These are phyloP conservation scores for Macrophomina phaseolina DNA, from an alignment of 2,329 filamentous ascomycete species.

Conservation along the genomic window DNA sequence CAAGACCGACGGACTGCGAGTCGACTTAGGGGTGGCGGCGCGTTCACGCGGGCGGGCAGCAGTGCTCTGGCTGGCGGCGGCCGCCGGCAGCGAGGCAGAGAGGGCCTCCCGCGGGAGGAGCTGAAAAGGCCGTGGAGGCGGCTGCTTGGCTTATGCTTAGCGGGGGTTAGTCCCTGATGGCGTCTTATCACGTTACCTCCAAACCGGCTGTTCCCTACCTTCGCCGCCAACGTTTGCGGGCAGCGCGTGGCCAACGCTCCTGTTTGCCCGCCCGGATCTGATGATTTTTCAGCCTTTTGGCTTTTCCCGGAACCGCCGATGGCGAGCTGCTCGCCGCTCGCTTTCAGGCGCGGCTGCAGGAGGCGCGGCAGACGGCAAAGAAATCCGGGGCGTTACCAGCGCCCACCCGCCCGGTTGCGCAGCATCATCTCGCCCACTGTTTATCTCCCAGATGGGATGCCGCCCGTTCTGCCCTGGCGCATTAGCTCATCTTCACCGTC, in stretches of 20 bases:
- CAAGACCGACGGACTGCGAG: slow-evolving; percentile 2
- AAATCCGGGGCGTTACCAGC: not conserved
- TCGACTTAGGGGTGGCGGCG: not conserved
- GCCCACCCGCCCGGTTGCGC: slow-evolving; percentile 8
- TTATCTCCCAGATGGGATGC: not conserved
- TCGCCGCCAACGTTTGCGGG: slow-evolving; percentile 19
- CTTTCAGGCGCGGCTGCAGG: not conserved
- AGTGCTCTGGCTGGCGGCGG: not conserved
- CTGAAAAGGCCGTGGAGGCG: not conserved
- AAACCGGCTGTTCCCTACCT: not conserved
- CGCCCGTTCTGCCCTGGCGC: slow-evolving; percentile 10
- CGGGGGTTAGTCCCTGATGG: slow-evolving; percentile 8
- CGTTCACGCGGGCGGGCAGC: slow-evolving; percentile 9
- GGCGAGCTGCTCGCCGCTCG: not conserved
- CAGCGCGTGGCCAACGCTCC: slow-evolving; percentile 12
- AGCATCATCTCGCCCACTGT: slow-evolving; percentile 18
- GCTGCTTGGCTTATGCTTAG: slow-evolving; percentile 22
- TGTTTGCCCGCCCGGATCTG: not conserved
- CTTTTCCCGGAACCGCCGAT: slow-evolving; percentile 15
- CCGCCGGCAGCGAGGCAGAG: not conserved
- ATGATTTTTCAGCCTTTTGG: slow-evolving; percentile 1
- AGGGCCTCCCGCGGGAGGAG: not conserved
- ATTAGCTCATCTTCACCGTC: slow-evolving; percentile 8
- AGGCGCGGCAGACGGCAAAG: not conserved
- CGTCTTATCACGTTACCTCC: slow-evolving; percentile 24